Base-by-base conservation (phyloP, 352 stramenopile species). In the Globisporangium irregulare region DNA sequence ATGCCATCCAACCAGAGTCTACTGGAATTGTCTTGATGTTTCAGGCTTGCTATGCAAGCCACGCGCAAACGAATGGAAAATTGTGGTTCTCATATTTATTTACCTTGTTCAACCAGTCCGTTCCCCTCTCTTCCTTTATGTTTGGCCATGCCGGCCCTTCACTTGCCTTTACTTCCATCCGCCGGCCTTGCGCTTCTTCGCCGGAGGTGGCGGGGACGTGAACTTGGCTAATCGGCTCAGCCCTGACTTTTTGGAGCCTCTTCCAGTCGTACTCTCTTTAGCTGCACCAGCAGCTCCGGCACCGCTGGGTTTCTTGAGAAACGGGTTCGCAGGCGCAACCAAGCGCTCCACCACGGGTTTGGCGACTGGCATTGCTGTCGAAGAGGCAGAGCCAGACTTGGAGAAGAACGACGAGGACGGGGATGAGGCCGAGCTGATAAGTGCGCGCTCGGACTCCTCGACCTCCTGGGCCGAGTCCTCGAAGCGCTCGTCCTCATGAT, bases 201-300 rank as follows among this genome's bases (percentile, higher is more conserved):
- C 69, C 4, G 77, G 76, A 1, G 76, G 69, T 7, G 80, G 80
- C 27, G 27, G 27, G 4, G 80, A 86, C 56, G 78, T 66, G 48
- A 93, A 93, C 67, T 90, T 85, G 34, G 82, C 79, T 54, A 93
- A 67, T 18, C 82, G 75, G 57, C 88, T 80, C 32, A 92, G 68
- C 3, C 84, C 84, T 5, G 64, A 81, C 67, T 79, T 81, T 62
- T 84, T 86, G n/a, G 43, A 9, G 4, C 5, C 43, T 22, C 59
- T 64, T 22, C 59, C 66, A 36, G 29, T 43, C 12, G 57, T 10
- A 38, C n/a, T 66, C 22, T 65, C 43, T 5, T 38, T 46, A 4
- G 2, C 20, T 14, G 22, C 7, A 12, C 43, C 18, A 5, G 27
- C 43, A 36, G 71, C 69, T 8, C 64, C 62, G 0, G 71, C 72